Evolutionary conservation across 257 asterid genomes (phyloP), one percentile per base, ranked within the genome.

Genomic region (Cynanchum wilfordii): DNA sequence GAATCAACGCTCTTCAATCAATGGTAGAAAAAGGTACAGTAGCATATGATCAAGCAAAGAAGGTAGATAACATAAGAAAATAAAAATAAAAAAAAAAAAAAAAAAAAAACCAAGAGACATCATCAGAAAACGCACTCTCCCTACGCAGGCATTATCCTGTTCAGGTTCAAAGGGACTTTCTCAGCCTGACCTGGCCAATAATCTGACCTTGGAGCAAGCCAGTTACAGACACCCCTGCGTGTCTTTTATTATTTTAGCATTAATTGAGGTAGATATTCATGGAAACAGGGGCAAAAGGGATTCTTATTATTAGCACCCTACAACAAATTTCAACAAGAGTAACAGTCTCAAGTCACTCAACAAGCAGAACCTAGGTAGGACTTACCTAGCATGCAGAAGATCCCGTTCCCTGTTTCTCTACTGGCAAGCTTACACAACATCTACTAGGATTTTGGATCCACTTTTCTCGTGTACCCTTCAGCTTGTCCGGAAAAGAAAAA

Each of bases 121-220:
- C n/a, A n/a, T n/a, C n/a, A 71, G 73, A 77, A 81, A 75, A 79
- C 52, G 98, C 97, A 92, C 96, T 54, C 97, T 92, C 97, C 98
- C 96, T 90, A 85, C 96, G 98, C 98, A 92, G 97, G 97, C 73
- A 90, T 92, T 86, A 90, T 82, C 98, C 98, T 83, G 96, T 84
- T 92, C 96, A 92, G 97, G 97, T 92, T 79, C 97, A 80, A 90
- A 90, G 98, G 97, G 96, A 87, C 95, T 92, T 82, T 92, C 96
- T 92, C 96, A 92, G 98, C 91, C 97, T 74, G 90, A 72, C 76
- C 85, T 19, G 89, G 67, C 84, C 75, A 76, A 44, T 76, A 79
- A 74, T 67, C 76, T 55, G 79, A 87, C 88, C 71, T 7, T 51
- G 22, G 5, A 76, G 75, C 77, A 42, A 66, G 79, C 84, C 92